A percentile compares a stretch with the other conserved stretches of the same genome.
Conservation (phyloP, 192 early-diverging fungal genomes). For the Mortierella claussenii region DNA sequence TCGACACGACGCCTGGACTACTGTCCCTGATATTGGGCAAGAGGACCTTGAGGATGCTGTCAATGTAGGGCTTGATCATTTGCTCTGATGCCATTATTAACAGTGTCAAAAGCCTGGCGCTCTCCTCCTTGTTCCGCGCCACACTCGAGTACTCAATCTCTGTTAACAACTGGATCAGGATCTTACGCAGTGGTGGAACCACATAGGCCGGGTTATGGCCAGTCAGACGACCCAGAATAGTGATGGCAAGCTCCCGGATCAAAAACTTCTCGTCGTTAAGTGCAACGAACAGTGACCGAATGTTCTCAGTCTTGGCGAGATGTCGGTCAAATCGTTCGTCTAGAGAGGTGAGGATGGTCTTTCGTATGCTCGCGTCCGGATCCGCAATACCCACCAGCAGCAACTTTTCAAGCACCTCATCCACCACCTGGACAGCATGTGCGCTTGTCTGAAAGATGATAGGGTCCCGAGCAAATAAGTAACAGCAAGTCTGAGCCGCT, state of each 20-base stretch:
- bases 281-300: constrained; percentile 86
- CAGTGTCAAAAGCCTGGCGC: constrained; percentile 78
- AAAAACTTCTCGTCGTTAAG: constrained; percentile 92
- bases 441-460: constrained; percentile 79
- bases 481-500: constrained; percentile 87
- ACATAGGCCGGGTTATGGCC: constrained; percentile 92
- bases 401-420: constrained; percentile 88
- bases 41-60: constrained; percentile 84
- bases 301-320: constrained; percentile 88
- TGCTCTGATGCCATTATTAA: constrained; percentile 79
- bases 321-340: constrained; percentile 89
- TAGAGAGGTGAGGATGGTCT: constrained; percentile 81
- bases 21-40: constrained; percentile 83
- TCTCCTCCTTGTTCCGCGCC: constrained; percentile 84
- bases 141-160: constrained; percentile 89
- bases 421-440: constrained; percentile 84
- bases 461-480: constrained; percentile 82
- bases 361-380: constrained; percentile 75
- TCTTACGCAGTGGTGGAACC: constrained; percentile 85
- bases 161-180: constrained; percentile 85
- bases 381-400: constrained; percentile 92
- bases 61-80: constrained; percentile 89
- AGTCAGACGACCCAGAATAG: constrained; percentile 82
- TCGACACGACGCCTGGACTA: constrained; percentile 83
- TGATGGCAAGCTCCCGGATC: constrained; percentile 83